Base-by-base conservation (phyloP, 1,139 yeast species). In the Yamadazyma buinensis region DNA sequence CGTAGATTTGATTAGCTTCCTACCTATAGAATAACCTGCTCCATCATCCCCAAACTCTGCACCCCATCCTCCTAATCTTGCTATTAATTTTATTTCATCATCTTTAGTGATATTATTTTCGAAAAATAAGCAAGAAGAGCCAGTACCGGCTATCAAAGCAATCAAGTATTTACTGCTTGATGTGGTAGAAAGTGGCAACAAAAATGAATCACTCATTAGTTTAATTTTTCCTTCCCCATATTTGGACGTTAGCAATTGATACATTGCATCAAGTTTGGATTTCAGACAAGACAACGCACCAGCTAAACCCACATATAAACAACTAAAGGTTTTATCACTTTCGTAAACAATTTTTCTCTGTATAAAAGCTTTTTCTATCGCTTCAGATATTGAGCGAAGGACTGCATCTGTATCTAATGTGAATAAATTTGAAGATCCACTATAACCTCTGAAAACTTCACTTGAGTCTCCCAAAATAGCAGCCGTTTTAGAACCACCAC, bases 401-500 rank as follows among this genome's bases (percentile, higher is more conserved):
- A 29, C 40, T n/a, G 6, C 23, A 6, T 15, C 18, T 9, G 4
- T 13, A 11, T 15, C 7, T 9, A 29, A 29, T 2, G 35, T 28
- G 17, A 31, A 37, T 2, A 37, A 17, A 29, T 37, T 37, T 3
- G 33, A 28, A 5, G 33, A 25, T 7, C 35, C 38, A 5, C 33
- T 25, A 28, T 19, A 25, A 2, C 40, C 40, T 17, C 25, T 34
- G 18, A 28, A 36, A 13, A 15, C 7, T 6, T 26, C 29, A 6
- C 18, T 15, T 4, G 14, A 9, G 13, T 13, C 14, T 5, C 26
- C 26, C 12, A 37, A 8, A 6, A 21, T 17, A 2, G 22, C 38
- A 15, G 37, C 37, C 3, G 40, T 37, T 25, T 37, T 37, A 10
- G 40, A 28, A 7, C 40, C 40, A n/a, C 40, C 40, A 4, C 40